Evolutionary conservation across 148 eudicot genomes (phyloP).

Genomic region (Rhododendron henanense): DNA sequence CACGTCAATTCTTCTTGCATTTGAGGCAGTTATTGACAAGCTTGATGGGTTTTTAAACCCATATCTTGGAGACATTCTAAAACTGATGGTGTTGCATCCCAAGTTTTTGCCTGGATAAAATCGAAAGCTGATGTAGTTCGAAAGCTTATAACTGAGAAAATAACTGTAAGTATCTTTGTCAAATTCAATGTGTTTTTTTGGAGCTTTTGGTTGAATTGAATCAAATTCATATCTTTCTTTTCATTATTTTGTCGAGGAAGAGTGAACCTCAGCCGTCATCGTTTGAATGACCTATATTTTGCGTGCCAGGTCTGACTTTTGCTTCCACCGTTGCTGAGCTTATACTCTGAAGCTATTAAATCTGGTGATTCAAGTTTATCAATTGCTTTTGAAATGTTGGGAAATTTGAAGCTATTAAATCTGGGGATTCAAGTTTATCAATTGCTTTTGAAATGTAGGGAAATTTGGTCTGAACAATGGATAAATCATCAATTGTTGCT

Average conservation of each 20-base stretch:
- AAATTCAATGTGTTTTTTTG: not conserved
- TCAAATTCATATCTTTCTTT: not conserved
- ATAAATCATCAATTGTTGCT: slow-evolving; percentile 52
- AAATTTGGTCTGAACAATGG: slow-evolving; percentile 60
- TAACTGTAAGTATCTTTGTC: slow-evolving; percentile 48
- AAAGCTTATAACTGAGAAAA: slow-evolving; percentile 60
- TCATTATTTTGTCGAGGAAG: not conserved
- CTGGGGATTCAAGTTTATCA: slow-evolving; percentile 60
- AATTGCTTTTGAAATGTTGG: slow-evolving; percentile 64
- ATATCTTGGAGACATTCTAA: slow-evolving; percentile 64
- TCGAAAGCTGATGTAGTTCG: slow-evolving; percentile 64
- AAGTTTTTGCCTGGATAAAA: slow-evolving; percentile 40
- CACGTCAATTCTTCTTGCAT: slow-evolving; percentile 45
- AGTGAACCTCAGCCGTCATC: not conserved
- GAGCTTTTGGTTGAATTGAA: not conserved
- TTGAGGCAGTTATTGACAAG: slow-evolving; percentile 80
- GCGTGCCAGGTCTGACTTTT: slow-evolving; percentile 57
- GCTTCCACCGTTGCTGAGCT: slow-evolving; percentile 57
- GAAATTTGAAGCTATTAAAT: too few relatives aligned
- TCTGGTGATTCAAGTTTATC: slow-evolving; percentile 63
- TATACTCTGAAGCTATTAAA: slow-evolving; percentile 62
- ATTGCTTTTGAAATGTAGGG: slow-evolving; percentile 66
- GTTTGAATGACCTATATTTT: slow-evolving; percentile 9
- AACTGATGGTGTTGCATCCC: slow-evolving; percentile 61
- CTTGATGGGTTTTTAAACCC: slow-evolving; percentile 87